Base-by-base conservation (phyloP, 2,329 filamentous ascomycete genomes). In the Trichoderma afroharzianum region DNA sequence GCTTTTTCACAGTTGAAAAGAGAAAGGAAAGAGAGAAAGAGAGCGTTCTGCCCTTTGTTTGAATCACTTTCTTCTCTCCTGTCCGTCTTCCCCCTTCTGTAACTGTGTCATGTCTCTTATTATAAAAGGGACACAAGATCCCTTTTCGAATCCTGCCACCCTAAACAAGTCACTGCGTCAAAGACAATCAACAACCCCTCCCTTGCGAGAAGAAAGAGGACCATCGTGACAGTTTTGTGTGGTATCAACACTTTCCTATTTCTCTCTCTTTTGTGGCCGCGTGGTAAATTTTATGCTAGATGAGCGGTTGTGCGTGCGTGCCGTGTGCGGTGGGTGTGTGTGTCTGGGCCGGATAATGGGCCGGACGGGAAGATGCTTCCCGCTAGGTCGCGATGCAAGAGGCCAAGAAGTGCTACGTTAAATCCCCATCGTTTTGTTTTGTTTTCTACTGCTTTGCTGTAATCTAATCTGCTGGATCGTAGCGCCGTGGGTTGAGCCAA, bases 291-390 rank as follows among this genome's bases (percentile, higher is more conserved):
- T 58, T 21, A 62, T 36, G 57, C 57, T 53, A 33, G 57, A 53
- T 28, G n/a, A 33, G n/a, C 57, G n/a, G 47, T 36, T 71, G 33
- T 66, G 50, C 24, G 26, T 24, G 50, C 61, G 59, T 50, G 43
- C 55, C 55, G 55, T 30, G 68, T 24, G 63, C 18, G 28, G 55
- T 58, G 69, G 43, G 62, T 50, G 69, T 36, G 62, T 63, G 62
- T 68, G 39, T 67, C 53, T 62, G 26, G 63, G 70, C 43, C 70
- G 63, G 57, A 71, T 71, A 71, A 68, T 71, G 70, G 70, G 70
- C 63, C 70, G 70, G 70, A 53, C 70, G 70, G 70, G 70, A 68
- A 68, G 70, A 63, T 64, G 61, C 70, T 68, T 66, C 43, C 63
- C 70, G 70, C 70, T 63, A 59, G 59, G 63, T 67, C 63, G 53